Evolutionary conservation across 2,329 filamentous ascomycete genomes (phyloP), one percentile per base, ranked within the genome.

Genomic region (Hypoxylon sp.): DNA sequence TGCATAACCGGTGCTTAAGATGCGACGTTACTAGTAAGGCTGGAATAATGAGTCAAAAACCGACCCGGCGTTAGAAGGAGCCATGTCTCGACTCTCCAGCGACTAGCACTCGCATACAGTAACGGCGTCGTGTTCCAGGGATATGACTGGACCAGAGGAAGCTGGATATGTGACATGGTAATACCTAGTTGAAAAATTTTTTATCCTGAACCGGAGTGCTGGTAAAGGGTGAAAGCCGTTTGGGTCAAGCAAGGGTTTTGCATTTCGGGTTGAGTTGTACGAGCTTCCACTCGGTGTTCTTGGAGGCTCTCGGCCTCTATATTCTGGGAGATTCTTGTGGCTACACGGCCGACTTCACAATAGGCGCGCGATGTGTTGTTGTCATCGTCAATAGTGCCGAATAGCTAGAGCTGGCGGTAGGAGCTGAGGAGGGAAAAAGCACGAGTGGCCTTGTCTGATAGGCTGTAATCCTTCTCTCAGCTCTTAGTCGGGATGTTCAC

Each of bases 1-100:
- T 29, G 57, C 53, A 66, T 67, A 65, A 63, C 58, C 65, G 54
- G 60, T 51, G 52, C 54, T 61, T 24, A 22, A 63, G 58, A 66
- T 70, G 64, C 61, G 69, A 71, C 69, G 69, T 71, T 71, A 70
- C 69, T 57, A 65, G 58, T 63, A 70, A 63, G 69, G 69, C 69
- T 70, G 42, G 55, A 67, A 59, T 24, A 14, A 31, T 51, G 54
- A 68, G 57, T 62, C 51, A 64, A 59, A 51, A 29, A 39, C 14
- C 17, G 48, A 57, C 53, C 50, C 22, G 33, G 31, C 33, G 48
- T 64, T 31, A 54, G 46, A 39, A 50, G 26, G 39, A 44, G 19
- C 51, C 26, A 51, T 48, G 35, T 48, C 50, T 63, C 33, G 53
- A 66, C 46, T 22, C 55, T 57, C 55, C 48, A 54, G 50, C 58